A percentile compares a stretch with the other conserved stretches of the same genome.
These are phyloP conservation scores for Boletus edulis DNA, from an alignment of 768 basidiomycete species.

Conservation along the genomic window DNA sequence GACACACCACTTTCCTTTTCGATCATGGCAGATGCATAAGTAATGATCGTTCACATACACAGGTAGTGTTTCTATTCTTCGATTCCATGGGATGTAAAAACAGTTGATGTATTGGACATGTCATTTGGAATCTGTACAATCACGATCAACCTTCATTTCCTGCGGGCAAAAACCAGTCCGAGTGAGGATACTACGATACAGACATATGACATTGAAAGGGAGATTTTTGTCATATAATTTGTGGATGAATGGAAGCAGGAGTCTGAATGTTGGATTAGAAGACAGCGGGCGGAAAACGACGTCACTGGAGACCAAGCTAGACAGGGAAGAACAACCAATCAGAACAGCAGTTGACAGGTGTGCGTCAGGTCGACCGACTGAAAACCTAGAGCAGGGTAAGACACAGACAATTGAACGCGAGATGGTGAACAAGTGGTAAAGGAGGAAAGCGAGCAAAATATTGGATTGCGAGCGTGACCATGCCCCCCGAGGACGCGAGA, in stretches of 20 bases:
- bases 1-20: constrained; percentile 3
- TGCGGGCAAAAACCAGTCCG: constrained; percentile 21
- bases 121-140: constrained; percentile 23
- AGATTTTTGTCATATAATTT: constrained; percentile 30
- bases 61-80: too few relatives aligned
- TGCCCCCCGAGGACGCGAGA: constrained; percentile 1
- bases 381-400: constrained; percentile 20
- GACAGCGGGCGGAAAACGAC: background rate
- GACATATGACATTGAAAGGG: constrained; percentile 17
- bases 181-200: constrained; percentile 29
- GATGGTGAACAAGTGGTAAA: constrained; percentile 1
- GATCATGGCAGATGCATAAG: constrained; percentile 1
- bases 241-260: constrained; percentile 11
- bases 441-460: constrained; percentile 3
- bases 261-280: background rate
- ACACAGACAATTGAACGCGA: constrained; percentile 18
- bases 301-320: too few relatives aligned
- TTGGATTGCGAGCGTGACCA: constrained; percentile 14
- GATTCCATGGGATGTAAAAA: background rate
- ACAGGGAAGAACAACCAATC: constrained; percentile 7
- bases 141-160: constrained; percentile 27
- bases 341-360: constrained; percentile 16
- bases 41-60: background rate
- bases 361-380: constrained; percentile 14
- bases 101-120: background rate